Base-by-base conservation (phyloP, 345 rosid genomes). In the Carallia brachiata region DNA sequence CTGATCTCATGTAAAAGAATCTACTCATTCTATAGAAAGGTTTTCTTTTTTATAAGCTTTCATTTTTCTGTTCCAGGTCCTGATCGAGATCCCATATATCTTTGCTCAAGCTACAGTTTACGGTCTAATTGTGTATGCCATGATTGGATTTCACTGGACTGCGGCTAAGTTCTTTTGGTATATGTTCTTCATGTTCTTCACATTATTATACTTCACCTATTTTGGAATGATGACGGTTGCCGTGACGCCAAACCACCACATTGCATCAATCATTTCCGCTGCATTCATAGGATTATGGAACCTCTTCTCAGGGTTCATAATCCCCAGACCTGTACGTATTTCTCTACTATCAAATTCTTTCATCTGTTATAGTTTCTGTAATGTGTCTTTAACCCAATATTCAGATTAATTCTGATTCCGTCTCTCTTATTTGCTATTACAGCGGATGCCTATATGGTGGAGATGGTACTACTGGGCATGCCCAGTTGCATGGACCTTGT, bases 191-290 rank as follows among this genome's bases (percentile, higher is more conserved):
- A 83, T 85, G 85, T 83, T 59, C 82, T 80, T 82, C 73, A 84
- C 89, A 8, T 68, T 88, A n/a, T 57, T 86, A 17, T 86, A 85
- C 78, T 90, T 83, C 88, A 90, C 92, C 74, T 86, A 68, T 73
- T 86, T 83, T 6, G 96, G 92, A 7, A 90, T 86, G 92, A 90
- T 85, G 96, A 68, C 87, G 2, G 89, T 88, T 2, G 89, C 91
- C 7, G 63, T 85, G 77, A 86, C 96, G 3, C 92, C 96, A 4
- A 88, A 88, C 64, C 80, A 79, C 75, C 84, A 83, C 82, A 75
- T 85, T 18, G 84, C 91, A 9, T 57, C 86, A 70, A 84, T 86
- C n/a, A 76, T 82, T 67, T 82, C 91, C 15, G 47, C 80, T 10
- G 83, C 86, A 36, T 82, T 88, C 62, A 84, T 79, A 19, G 68